Conservation (phyloP, 2,329 filamentous ascomycete genomes). For the Scortechinia acanthostroma region DNA sequence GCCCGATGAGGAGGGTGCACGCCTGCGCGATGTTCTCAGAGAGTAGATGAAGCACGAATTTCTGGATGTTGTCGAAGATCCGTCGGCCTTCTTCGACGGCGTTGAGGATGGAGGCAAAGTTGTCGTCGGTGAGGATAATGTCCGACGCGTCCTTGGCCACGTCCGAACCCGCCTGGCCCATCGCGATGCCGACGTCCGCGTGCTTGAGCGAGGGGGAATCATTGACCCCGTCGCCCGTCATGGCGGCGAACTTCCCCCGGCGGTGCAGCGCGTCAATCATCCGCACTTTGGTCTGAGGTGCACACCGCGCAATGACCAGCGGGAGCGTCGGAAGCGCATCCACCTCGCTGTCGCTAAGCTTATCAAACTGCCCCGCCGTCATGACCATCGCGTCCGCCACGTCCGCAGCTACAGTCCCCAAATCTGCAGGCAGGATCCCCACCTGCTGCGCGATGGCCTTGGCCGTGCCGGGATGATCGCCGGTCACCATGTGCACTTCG, state of each 20-base stretch:
- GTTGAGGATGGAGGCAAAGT: constrained; percentile 84
- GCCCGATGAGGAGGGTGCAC: constrained; percentile 79
- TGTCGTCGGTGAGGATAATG: constrained; percentile 83
- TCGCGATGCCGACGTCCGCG: constrained; percentile 77
- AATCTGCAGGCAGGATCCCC: constrained; percentile 63
- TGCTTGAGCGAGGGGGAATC: constrained; percentile 76
- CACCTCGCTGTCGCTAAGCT: constrained; percentile 59
- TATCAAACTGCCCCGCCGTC: constrained; percentile 73
- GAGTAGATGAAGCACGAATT: constrained; percentile 61
- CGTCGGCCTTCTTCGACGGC: constrained; percentile 67
- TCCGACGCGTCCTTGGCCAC: constrained; percentile 80
- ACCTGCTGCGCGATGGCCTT: constrained; percentile 74
- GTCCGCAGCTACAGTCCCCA: constrained; percentile 47
- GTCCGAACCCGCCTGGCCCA: constrained; percentile 78
- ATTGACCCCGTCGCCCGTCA: constrained; percentile 79
- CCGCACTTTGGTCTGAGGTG: constrained; percentile 78
- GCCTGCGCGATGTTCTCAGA: constrained; percentile 90
- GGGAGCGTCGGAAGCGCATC: constrained; percentile 67
- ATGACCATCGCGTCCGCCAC: constrained; percentile 69
- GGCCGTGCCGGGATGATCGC: constrained; percentile 74
- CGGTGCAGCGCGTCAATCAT: constrained; percentile 83
- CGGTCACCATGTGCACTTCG: constrained; percentile 78
- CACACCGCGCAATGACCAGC: constrained; percentile 71
- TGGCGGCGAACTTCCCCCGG: constrained; percentile 70
- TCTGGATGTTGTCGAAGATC: constrained; percentile 3